These are phyloP conservation scores for Triticum dicoccoides DNA, from an alignment of 176 grass and related monocot genomes.

Conservation along the genomic window DNA sequence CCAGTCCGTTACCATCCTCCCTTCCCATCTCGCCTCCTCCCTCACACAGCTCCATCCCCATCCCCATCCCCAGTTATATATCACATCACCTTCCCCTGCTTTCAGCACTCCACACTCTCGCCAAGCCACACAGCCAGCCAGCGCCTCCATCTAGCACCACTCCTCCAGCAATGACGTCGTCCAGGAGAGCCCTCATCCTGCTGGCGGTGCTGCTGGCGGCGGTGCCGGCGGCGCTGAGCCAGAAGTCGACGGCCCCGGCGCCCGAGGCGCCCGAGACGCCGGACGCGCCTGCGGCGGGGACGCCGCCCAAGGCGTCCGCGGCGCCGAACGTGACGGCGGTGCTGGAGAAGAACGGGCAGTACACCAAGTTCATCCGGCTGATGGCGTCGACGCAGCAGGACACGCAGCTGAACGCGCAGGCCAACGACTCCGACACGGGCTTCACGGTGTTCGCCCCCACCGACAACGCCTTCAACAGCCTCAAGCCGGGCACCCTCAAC, in stretches of 20 bases:
- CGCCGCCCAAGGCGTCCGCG: background rate
- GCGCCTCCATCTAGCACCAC: background rate
- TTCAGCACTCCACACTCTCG: background rate
- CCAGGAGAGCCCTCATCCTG: background rate
- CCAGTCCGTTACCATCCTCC: conserved; percentile 3
- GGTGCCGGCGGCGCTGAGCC: conserved; percentile 22
- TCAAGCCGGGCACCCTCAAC: conserved; percentile 77
- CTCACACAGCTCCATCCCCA: background rate
- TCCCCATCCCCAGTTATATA: background rate
- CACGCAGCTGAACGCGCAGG: conserved; percentile 73
- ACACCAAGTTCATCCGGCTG: conserved; percentile 61
- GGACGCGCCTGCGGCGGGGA: background rate
- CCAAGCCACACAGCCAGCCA: background rate
- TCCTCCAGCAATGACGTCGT: background rate
- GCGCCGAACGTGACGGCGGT: conserved; percentile 72
- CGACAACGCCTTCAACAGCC: conserved; percentile 68
- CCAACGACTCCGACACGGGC: conserved; percentile 60
- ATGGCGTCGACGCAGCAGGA: conserved; percentile 66
- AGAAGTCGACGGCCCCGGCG: conserved; percentile 19
- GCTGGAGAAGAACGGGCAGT: conserved; percentile 62
- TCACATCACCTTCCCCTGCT: background rate
- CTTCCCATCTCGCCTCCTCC: background rate
- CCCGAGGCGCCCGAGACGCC: conserved; percentile 10
- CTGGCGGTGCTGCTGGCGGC: background rate
- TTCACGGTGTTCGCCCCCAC: conserved; percentile 83